These are phyloP conservation scores for Cystobasidiaceae sp. DNA, from an alignment of 1,284 basidiomycete genomes.

Conservation along the genomic window DNA sequence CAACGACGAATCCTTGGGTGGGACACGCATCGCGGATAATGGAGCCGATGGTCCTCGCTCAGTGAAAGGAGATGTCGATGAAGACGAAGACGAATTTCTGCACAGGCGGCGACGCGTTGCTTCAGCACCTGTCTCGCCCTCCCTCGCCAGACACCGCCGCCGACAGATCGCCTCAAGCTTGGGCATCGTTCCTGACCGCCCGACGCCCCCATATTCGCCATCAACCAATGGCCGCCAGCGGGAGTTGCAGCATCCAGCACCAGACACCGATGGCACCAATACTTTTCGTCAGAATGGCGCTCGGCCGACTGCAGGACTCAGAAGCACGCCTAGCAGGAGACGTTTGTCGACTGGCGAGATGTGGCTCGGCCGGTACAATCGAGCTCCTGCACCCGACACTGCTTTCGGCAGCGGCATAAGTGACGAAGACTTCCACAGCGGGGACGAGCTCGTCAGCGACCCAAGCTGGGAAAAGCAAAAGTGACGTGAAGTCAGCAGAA, in stretches of 20 bases:
- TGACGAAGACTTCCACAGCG: conserved; percentile 11
- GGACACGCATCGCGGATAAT: no score
- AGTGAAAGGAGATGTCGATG: conserved; percentile 26
- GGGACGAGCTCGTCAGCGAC: conserved; percentile 18
- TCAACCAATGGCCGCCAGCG: neutral
- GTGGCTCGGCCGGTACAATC: conserved; percentile 17
- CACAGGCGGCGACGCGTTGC: conserved; percentile 14
- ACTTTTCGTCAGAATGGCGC: no score
- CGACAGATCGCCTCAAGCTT: conserved; percentile 13
- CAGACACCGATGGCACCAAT: neutral
- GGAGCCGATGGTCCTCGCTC: no score
- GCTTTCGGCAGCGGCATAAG: conserved; percentile 23
- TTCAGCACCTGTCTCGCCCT: conserved; percentile 21
- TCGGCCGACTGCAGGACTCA: neutral
- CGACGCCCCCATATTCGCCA: neutral
- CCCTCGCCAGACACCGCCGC: conserved; percentile 3
- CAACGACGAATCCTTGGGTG: conserved; percentile 13
- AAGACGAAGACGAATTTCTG: conserved; percentile 17
- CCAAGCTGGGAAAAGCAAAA: conserved; percentile 8
- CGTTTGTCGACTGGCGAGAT: conserved; percentile 22
- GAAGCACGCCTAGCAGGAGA: neutral
- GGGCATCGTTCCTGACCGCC: conserved; percentile 1
- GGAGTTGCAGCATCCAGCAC: neutral
- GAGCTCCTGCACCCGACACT: neutral
- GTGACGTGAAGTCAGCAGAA: neutral